Percentiles rank a stretch among this genome's conserved stretches.
These are phyloP conservation scores for Debaryomyces nepalensis DNA, from an alignment of 1,139 yeast species.

Conservation along the genomic window DNA sequence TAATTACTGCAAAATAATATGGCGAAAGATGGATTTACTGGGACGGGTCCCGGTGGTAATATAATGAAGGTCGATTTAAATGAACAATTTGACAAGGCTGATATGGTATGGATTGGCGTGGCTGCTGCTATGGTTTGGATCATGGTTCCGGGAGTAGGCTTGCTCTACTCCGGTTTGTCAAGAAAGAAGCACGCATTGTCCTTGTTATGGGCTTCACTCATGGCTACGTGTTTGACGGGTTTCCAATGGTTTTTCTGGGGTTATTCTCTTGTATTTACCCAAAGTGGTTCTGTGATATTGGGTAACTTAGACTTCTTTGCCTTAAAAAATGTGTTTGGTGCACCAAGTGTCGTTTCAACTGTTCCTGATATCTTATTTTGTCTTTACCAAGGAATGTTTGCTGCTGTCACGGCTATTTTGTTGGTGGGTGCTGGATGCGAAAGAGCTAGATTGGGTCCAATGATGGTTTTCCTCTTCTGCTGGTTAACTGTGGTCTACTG, in stretches of 20 bases:
- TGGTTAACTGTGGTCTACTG: conserved; percentile 98
- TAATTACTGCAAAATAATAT: conserved; percentile 8
- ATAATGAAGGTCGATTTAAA: conserved; percentile 75
- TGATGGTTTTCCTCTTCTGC: conserved; percentile 89
- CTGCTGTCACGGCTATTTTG: conserved; percentile 86
- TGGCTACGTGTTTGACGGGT: conserved; percentile 78
- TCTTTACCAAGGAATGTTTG: conserved; percentile 95
- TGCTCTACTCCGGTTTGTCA: conserved; percentile 86
- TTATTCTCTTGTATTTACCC: conserved; percentile 83
- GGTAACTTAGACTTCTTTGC: conserved; percentile 84
- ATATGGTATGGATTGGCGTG: conserved; percentile 87
- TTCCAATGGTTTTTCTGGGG: conserved; percentile 99
- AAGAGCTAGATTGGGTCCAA: conserved; percentile 94
- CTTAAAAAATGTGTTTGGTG: conserved; percentile 78
- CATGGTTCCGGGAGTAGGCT: conserved; percentile 94
- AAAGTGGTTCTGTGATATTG: conserved; percentile 64
- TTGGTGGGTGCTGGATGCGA: conserved; percentile 98
- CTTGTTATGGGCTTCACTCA: conserved; percentile 89
- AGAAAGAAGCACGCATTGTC: conserved; percentile 93
- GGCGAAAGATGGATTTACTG: conserved; percentile 11
- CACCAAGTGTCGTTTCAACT: conserved; percentile 67
- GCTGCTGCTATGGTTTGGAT: conserved; percentile 84
- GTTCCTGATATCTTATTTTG: conserved; percentile 89
- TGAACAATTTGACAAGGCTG: conserved; percentile 70
- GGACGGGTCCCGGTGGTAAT: conserved; percentile 66